Percentiles rank a stretch among this genome's conserved stretches.
phyloP scores from a whole-genome alignment of 2,329 filamentous ascomycete species.

The Ustilaginoidea virens region DNA sequence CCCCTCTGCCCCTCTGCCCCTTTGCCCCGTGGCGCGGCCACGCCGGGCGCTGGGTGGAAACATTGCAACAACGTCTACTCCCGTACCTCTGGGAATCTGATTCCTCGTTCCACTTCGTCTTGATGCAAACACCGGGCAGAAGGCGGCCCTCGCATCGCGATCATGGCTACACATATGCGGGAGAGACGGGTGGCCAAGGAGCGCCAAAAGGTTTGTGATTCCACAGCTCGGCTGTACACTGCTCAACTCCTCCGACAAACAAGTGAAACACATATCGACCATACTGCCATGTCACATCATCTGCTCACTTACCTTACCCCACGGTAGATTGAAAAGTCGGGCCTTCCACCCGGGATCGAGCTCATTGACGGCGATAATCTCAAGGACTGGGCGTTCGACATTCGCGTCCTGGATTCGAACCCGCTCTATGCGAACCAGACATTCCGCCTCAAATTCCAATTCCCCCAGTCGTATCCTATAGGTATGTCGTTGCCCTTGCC shows the following conservation, averaged over 20 bases:
- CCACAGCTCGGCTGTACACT: too few relatives aligned
- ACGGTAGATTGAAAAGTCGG: slow-evolving; percentile 34
- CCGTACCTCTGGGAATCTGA: too few relatives aligned
- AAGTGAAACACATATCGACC: slow-evolving; percentile 7
- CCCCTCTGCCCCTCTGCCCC: too few relatives aligned
- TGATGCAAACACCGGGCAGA: slow-evolving; percentile 1
- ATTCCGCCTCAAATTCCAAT: slow-evolving; percentile 78
- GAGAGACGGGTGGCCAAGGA: slow-evolving; percentile 15
- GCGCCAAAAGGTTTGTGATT: slow-evolving; percentile 12
- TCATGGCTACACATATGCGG: slow-evolving; percentile 13
- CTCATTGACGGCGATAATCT: slow-evolving; percentile 66
- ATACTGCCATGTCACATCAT: too few relatives aligned
- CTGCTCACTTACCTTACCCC: too few relatives aligned
- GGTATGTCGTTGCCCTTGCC: slow-evolving; percentile 35
- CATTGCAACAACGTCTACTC: too few relatives aligned
- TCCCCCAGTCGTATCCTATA: slow-evolving; percentile 76
- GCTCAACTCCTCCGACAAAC: neutral
- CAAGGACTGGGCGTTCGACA: slow-evolving; percentile 78
- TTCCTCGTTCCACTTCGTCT: slow-evolving; percentile 2
- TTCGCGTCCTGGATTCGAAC: slow-evolving; percentile 77
- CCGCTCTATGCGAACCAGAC: slow-evolving; percentile 69
- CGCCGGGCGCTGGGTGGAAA: too few relatives aligned
- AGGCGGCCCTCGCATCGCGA: slow-evolving; percentile 3
- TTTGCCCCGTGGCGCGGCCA: neutral
- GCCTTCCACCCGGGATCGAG: slow-evolving; percentile 53